A percentile compares a stretch with the other conserved stretches of the same genome.
phyloP scores from a whole-genome alignment of 2,329 filamentous ascomycete genomes.

The Phaeosphaeriaceae sp. region DNA sequence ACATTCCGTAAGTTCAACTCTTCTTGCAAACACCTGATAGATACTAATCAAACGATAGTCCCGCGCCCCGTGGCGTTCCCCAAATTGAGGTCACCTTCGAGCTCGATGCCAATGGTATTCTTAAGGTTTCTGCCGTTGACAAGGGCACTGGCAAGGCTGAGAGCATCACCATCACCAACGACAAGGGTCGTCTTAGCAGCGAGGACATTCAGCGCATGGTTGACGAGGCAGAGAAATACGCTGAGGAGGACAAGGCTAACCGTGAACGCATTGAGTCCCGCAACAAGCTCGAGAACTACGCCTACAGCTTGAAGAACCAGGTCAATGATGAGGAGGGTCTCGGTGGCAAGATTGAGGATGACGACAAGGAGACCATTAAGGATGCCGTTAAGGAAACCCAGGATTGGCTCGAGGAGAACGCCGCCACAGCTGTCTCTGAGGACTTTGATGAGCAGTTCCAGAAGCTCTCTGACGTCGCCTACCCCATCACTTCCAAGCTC shows the following conservation, averaged over 20 bases:
- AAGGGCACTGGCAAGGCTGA: conserved; percentile 98
- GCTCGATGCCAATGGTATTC: conserved; percentile 97
- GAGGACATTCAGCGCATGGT: conserved; percentile 99
- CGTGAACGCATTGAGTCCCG: conserved; percentile 96
- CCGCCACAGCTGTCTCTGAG: conserved; percentile 80
- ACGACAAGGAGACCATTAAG: conserved; percentile 95
- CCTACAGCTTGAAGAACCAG: conserved; percentile 99
- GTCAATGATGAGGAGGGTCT: conserved; percentile 95
- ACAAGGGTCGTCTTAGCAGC: conserved; percentile 94
- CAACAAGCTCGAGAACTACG: conserved; percentile 98
- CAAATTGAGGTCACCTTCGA: conserved; percentile 99
- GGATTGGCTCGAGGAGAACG: conserved; percentile 98
- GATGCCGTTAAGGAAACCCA: conserved; percentile 96
- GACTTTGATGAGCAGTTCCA: conserved; percentile 99
- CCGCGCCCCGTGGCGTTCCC: conserved; percentile 92
- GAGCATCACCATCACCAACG: conserved; percentile 98
- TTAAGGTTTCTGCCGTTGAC: conserved; percentile 94
- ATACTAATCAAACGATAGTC: conserved; percentile 46
- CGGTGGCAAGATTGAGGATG: conserved; percentile 96
- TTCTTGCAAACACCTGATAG: neutral
- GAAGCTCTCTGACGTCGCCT: conserved; percentile 95
- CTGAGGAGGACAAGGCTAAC: conserved; percentile 98
- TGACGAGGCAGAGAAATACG: conserved; percentile 95
- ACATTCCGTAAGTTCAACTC: conserved; percentile 69
- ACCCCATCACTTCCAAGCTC: conserved; percentile 98